Conservation (phyloP, 768 basidiomycete species). For the Clavaria fumosa region DNA sequence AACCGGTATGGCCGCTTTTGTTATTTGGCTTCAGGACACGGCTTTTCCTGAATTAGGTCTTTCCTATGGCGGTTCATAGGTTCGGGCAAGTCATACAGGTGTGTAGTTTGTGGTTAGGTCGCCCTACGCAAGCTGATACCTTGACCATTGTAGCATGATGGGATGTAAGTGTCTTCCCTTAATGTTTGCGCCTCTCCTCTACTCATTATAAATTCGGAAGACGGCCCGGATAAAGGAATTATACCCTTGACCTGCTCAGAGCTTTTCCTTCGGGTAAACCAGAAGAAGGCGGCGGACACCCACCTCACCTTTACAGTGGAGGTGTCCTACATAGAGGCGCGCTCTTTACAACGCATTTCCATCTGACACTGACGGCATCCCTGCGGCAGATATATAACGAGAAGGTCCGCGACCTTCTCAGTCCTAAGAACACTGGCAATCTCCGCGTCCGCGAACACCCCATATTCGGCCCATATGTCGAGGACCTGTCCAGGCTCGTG, state of each 20-base stretch:
- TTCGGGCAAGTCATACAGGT: slow-evolving; percentile 90
- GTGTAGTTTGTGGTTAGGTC: slow-evolving; percentile 9
- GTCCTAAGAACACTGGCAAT: slow-evolving; percentile 94
- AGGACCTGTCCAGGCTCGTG: slow-evolving; percentile 86
- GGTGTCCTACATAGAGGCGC: slow-evolving; percentile 93
- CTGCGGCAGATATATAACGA: slow-evolving; percentile 76
- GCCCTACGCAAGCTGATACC: too few relatives aligned
- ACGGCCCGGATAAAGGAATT: slow-evolving; percentile 92
- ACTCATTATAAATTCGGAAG: slow-evolving; percentile 22
- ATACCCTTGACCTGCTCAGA: slow-evolving; percentile 93
- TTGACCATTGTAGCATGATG: slow-evolving; percentile 80
- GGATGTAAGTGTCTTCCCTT: slow-evolving; percentile 48
- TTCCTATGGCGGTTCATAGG: slow-evolving; percentile 28
- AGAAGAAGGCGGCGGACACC: slow-evolving; percentile 45
- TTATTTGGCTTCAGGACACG: not conserved
- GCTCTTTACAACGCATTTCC: slow-evolving; percentile 9
- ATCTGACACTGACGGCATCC: not conserved
- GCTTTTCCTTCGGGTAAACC: slow-evolving; percentile 69
- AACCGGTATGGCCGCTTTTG: slow-evolving; percentile 48
- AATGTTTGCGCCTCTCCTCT: slow-evolving; percentile 3
- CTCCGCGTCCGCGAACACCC: slow-evolving; percentile 96
- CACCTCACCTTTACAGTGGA: slow-evolving; percentile 81
- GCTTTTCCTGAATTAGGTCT: not conserved
- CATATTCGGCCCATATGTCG: slow-evolving; percentile 92
- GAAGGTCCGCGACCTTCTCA: slow-evolving; percentile 93